A percentile compares a stretch with the other conserved stretches of the same genome.
phyloP scores from a whole-genome alignment of 306 rosid species.

The Gillenia trifoliata region DNA sequence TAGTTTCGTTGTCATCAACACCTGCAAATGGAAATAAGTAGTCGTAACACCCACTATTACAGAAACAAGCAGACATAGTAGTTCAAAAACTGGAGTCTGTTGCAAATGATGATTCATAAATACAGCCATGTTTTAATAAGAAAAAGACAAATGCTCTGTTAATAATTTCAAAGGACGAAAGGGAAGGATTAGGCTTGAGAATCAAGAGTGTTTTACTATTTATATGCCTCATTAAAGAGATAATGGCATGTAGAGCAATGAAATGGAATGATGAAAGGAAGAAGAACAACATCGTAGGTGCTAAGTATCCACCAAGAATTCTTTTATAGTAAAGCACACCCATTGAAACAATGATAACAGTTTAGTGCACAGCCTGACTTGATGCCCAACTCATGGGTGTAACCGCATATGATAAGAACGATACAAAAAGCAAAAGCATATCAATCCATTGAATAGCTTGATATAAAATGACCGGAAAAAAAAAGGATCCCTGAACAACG shows the following conservation, averaged over 20 bases:
- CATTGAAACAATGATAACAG: not conserved
- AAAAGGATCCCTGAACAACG: not conserved
- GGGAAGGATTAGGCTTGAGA: no score
- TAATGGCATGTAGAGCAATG: no score
- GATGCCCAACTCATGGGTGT: not conserved
- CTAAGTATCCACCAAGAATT: no score
- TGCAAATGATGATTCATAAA: not conserved
- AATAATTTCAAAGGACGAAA: no score
- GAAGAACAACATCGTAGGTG: no score
- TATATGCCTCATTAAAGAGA: no score
- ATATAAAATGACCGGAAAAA: not conserved
- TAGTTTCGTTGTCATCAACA: slow-evolving; percentile 58
- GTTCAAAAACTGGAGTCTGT: not conserved
- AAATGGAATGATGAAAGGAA: no score
- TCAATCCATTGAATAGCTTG: not conserved
- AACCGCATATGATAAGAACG: not conserved
- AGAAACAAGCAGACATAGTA: not conserved
- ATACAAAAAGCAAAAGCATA: not conserved
- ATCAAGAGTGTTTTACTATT: no score
- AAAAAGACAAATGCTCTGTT: not conserved
- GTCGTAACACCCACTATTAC: not conserved
- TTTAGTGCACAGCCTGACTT: not conserved
- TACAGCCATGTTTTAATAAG: not conserved
- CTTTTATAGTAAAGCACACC: not conserved
- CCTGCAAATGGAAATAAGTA: slow-evolving; percentile 47